Conservation (phyloP, 495 filamentous ascomycete species). For the Chlorociboria aeruginascens region DNA sequence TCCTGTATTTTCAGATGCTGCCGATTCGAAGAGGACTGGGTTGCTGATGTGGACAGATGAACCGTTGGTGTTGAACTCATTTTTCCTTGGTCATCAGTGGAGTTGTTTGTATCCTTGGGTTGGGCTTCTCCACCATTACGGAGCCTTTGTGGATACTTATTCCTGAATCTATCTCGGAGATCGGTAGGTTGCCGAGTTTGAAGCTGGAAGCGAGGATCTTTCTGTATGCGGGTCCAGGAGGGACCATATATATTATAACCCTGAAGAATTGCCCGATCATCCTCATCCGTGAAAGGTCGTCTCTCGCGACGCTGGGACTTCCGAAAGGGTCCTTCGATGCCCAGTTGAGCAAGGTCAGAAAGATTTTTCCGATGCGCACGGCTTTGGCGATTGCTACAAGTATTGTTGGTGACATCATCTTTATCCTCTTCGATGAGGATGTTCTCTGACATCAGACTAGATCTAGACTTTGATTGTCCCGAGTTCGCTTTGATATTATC, state of each 20-base stretch:
- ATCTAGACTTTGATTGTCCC: constrained; percentile 14
- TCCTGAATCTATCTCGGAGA: constrained; percentile 70
- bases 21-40: constrained; percentile 7
- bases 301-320: constrained; percentile 41
- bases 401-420: neutral
- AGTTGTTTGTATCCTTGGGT: neutral
- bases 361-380: constrained; percentile 41
- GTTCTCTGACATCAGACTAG: constrained; percentile 32
- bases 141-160: constrained; percentile 62
- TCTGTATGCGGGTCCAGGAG: constrained; percentile 69
- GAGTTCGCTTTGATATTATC: constrained; percentile 2
- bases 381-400: constrained; percentile 28
- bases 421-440: constrained; percentile 32
- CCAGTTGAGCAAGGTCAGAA: constrained; percentile 43
- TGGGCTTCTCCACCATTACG: constrained; percentile 7
- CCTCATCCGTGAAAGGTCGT: constrained; percentile 57
- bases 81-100: neutral
- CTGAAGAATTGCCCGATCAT: constrained; percentile 65
- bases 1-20: constrained; percentile 17
- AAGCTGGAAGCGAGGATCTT: constrained; percentile 56
- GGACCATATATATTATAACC: constrained; percentile 68
- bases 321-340: constrained; percentile 41
- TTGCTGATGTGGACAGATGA: neutral
- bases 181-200: constrained; percentile 61
- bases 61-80: neutral